phyloP scores from a whole-genome alignment of 2,329 filamentous ascomycete species.

The Clonostachys byssicola region DNA sequence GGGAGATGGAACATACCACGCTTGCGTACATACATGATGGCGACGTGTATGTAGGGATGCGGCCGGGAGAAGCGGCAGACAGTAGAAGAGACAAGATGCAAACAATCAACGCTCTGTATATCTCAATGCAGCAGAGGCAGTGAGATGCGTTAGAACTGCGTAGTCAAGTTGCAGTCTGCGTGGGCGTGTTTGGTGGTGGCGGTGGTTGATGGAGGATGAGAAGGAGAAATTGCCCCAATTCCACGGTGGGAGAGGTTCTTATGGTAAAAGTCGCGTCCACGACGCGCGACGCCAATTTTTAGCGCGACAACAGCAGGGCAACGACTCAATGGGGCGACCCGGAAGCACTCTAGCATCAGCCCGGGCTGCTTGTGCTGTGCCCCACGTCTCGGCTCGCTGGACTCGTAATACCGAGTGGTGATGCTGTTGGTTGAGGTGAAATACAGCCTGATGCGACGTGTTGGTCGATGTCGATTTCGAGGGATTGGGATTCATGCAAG shows the following conservation, averaged over 20 bases:
- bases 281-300: constrained; percentile 12
- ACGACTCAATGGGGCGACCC: constrained; percentile 1
- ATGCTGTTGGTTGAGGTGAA: not conserved
- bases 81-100: constrained; percentile 9
- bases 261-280: constrained; percentile 15
- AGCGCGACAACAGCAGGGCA: constrained; percentile 16
- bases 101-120: no score
- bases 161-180: no score
- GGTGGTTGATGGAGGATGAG: constrained; percentile 7
- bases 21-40: constrained; percentile 57
- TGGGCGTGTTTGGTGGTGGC: constrained; percentile 1
- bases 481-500: no score
- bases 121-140: no score
- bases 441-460: not conserved
- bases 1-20: constrained; percentile 44
- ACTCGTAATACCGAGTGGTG: not conserved
- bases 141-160: no score
- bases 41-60: constrained; percentile 9
- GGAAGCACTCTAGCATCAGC: constrained; percentile 11
- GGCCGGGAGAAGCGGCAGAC: constrained; percentile 10
- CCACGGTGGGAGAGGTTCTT: constrained; percentile 23
- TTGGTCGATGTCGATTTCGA: no score
- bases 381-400: not conserved
- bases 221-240: constrained; percentile 6
- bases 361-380: not conserved